Percentiles rank a stretch among this genome's conserved stretches.
Evolutionary conservation across 139 green algal species (phyloP).

Genomic region (Micractinium sp.): DNA sequence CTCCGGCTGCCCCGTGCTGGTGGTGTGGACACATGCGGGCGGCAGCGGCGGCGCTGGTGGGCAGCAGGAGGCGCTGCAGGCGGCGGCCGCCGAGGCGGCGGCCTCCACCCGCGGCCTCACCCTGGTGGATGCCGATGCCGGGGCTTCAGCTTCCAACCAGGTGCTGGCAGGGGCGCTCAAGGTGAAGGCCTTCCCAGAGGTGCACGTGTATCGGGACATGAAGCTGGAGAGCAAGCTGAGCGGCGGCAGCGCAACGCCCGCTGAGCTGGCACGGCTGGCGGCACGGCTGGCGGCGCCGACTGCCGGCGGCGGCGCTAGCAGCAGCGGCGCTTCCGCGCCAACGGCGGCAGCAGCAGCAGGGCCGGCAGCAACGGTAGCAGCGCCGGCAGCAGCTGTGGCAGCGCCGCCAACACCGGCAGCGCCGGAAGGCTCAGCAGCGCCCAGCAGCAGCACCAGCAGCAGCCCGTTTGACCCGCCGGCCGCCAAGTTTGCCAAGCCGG

Average conservation of each 20-base stretch:
- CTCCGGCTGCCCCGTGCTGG: constrained; percentile 27
- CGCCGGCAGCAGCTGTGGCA: not conserved
- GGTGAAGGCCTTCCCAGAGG: constrained; percentile 45
- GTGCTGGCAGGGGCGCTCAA: constrained; percentile 56
- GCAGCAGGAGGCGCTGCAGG: constrained; percentile 20
- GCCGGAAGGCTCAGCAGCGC: not conserved
- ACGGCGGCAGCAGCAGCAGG: not conserved
- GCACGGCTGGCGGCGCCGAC: not conserved
- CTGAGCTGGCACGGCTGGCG: not conserved
- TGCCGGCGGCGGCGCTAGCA: not conserved
- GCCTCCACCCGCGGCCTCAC: not conserved
- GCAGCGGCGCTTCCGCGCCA: not conserved
- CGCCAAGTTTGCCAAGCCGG: constrained; percentile 62
- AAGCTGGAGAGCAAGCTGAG: constrained; percentile 46
- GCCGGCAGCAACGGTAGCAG: not conserved
- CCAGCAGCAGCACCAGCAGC: not conserved
- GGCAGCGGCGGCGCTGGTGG: not conserved
- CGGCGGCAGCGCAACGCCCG: not conserved
- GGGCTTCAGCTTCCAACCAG: constrained; percentile 49
- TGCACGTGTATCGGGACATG: constrained; percentile 61
- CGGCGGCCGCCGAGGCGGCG: not conserved
- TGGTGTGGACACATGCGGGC: constrained; percentile 60
- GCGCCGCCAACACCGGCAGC: not conserved
- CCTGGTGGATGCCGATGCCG: constrained; percentile 38
- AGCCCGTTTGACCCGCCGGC: constrained; percentile 39